Conservation (phyloP, 306 rosid species). For the Begonia loranthoides region DNA sequence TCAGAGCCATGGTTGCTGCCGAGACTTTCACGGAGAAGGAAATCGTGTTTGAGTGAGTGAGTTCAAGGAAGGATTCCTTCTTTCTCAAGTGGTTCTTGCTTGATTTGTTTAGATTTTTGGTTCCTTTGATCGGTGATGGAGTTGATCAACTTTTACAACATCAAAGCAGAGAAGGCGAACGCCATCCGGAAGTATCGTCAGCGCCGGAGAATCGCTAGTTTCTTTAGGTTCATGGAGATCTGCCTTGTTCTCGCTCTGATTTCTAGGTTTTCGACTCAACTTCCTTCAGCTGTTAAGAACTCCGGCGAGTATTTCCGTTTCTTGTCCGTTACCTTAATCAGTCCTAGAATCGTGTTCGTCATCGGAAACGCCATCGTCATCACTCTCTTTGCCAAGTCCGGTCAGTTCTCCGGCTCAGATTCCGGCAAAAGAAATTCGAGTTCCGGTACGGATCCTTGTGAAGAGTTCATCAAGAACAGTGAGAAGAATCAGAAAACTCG, state of each 20-base stretch:
- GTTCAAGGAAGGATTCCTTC: no score
- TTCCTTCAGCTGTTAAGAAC: constrained; percentile 45
- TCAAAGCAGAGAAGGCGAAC: constrained; percentile 58
- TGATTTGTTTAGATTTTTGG: no score
- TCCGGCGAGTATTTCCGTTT: constrained; percentile 40
- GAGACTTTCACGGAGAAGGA: no score
- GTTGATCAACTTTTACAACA: constrained; percentile 37
- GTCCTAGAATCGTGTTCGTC: constrained; percentile 55
- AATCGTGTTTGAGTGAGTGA: no score
- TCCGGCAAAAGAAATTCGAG: constrained; percentile 9
- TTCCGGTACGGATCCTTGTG: constrained; percentile 24
- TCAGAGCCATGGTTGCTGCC: no score
- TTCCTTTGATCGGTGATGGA: constrained; percentile 25
- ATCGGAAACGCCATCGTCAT: constrained; percentile 65
- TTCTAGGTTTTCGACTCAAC: constrained; percentile 37
- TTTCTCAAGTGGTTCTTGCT: no score
- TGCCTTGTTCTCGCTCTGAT: constrained; percentile 37
- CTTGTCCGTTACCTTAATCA: constrained; percentile 27
- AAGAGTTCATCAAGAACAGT: constrained; percentile 29
- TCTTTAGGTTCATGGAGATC: constrained; percentile 23
- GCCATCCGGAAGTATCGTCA: constrained; percentile 32
- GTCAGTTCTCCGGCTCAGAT: constrained; percentile 19
- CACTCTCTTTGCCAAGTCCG: constrained; percentile 52
- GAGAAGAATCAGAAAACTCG: constrained; percentile 17
- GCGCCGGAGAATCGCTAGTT: constrained; percentile 30